Conservation (phyloP, 1,284 basidiomycete species). For the Sanghuangporus weigelae region DNA sequence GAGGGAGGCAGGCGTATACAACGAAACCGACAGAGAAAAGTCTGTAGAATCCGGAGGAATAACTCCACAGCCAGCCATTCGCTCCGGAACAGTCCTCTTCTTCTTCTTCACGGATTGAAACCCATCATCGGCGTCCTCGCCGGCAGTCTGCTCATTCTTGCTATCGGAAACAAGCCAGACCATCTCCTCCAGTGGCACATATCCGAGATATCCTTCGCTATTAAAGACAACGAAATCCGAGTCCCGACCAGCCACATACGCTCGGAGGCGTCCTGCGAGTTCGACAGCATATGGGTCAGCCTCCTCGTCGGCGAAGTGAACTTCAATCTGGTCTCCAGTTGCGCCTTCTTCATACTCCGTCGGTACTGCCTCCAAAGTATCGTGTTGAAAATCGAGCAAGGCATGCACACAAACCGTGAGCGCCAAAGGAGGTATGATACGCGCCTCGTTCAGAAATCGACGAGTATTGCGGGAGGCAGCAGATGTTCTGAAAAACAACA, state of each 20-base stretch:
- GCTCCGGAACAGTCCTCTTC: constrained; percentile 33
- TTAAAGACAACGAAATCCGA: constrained; percentile 81
- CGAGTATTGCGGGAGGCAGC: constrained; percentile 58
- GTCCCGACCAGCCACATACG: constrained; percentile 75
- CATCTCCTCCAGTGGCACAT: constrained; percentile 78
- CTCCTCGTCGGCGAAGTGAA: constrained; percentile 80
- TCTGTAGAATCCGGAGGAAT: constrained; percentile 46
- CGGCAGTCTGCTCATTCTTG: constrained; percentile 21
- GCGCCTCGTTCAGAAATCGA: constrained; percentile 68
- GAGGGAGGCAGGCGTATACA: constrained; percentile 61
- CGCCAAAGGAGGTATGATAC: constrained; percentile 71
- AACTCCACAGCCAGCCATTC: constrained; percentile 38
- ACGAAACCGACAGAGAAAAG: constrained; percentile 47
- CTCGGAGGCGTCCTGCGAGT: constrained; percentile 68
- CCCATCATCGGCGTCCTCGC: constrained; percentile 42
- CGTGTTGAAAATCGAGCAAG: constrained; percentile 39
- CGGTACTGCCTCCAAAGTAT: constrained; percentile 22
- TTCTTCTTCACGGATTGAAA: constrained; percentile 44
- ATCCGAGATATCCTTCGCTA: constrained; percentile 68
- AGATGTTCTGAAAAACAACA: constrained; percentile 85
- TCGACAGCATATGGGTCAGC: constrained; percentile 84
- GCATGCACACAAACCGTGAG: constrained; percentile 60
- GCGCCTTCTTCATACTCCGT: constrained; percentile 19
- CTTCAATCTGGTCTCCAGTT: constrained; percentile 32
- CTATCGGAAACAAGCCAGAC: constrained; percentile 49